Evolutionary conservation across 129 eudicot species (phyloP), one percentile per base, ranked within the genome.

Genomic region (Lactuca saligna): DNA sequence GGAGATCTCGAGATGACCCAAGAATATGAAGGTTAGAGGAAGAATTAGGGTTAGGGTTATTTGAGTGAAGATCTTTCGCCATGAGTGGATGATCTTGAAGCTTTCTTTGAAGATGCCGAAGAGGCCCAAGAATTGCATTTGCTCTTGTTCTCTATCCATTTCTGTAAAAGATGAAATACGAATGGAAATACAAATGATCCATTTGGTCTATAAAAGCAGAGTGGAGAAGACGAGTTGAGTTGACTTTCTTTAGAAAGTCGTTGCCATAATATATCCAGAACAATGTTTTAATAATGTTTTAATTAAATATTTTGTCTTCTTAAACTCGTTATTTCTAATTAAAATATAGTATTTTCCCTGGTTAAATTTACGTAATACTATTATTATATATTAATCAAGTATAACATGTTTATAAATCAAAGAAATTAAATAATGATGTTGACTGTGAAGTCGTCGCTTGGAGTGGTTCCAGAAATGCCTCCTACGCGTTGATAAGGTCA

Each of bases 131-230:
- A 71, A 76, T 54, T 89, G 91, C 83, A 89, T 83, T 10, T 83
- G 78, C 60, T 86, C 90, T 78, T 81, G 96, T 54, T 86, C 87
- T 81, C 72, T 78, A 59, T 88, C 89, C 91, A 85, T 88, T 51
- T 54, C 31, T 70, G 3, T 4, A 0, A n/a, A 7, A 46, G 59
- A 38, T 6, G 57, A 50, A 32, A 6, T n/a, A 16, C 20, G 17
- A 25, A 9, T 57, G 68, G 37, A 46, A 35, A 0, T 7, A 65
- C 37, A 37, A 25, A 73, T 63, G 49, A 35, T 12, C 11, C 46
- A 15, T 12, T 0, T 55, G 59, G 72, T 17, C 57, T 55, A 54
- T 65, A 74, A 32, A 56, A 25, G 29, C 7, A 12, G 12, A 25
- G 29, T 57, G 62, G 62, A 38, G 57, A 42, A 44, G 66, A 20